Base-by-base conservation (phyloP, 495 filamentous ascomycete genomes). In the Penicillium pancosmium region DNA sequence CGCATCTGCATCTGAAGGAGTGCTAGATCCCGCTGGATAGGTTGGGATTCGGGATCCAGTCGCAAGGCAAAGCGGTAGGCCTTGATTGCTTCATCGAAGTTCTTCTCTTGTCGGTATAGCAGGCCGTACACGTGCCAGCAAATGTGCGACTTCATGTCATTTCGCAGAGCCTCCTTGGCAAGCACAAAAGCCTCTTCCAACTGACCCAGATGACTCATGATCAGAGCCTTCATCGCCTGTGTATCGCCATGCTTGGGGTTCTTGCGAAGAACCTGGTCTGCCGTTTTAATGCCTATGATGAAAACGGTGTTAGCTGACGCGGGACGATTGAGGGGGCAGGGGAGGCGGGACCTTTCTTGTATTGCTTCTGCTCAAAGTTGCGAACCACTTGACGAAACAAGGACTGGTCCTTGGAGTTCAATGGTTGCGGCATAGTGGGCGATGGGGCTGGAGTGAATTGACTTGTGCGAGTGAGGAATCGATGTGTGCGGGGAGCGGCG, bases 41-140 rank as follows among this genome's bases (percentile, higher is more conserved):
- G 92, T 62, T 84, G 83, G 2, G 91, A 96, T 15, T 96, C 93
- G 23, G 95, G 93, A 66, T 99, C 93, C 47, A 97, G 84, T 73
- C 84, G 86, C 65, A 99, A 74, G 9, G 94, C 94, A 71, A 93
- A 95, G 64, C 93, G 93, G 79, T 99, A 99, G 46, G 94, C 94
- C 80, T 97, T 98, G 77, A 97, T 97, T 6, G 95, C 92, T 76
- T 98, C 94, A 73, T 97, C 93, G 58, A 93, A 97, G 78, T 98
- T 97, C 83, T 98, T 98, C 64, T 87, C 85, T 25, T 91, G 86
- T 31, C 93, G 86, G 73, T 93, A 97, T 40, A 99, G 82, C 57
- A 99, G 77, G n/a, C 94, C 94, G 67, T 98, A 98, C 38, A 99
- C 95, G 73, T 99, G 94, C 94, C 94, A 99, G 78, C 93, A 97